A percentile compares a stretch with the other conserved stretches of the same genome.
Conservation (phyloP, 78 protist genomes). For the Dictyostelium discoideum region dicty_2.7 NC_007088.5:4027501-4028000, state of each 20-base stretch:
- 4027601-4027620: not conserved
- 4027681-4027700: constrained; percentile 35
- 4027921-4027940: constrained; percentile 67
- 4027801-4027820: constrained; percentile 46
- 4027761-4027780: constrained; percentile 1
- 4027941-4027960: constrained; percentile 61
- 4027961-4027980: constrained; percentile 61
- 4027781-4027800: constrained; percentile 49
- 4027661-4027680: constrained; percentile 62
- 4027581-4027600: constrained; percentile 80
- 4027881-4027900: constrained; percentile 22
- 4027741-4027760: constrained; percentile 90
- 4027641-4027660: constrained; percentile 31
- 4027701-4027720: constrained; percentile 87
- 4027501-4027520: constrained; percentile 73
- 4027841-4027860: constrained; percentile 73
- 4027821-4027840: constrained; percentile 42
- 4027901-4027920: constrained; percentile 52
- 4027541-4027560: constrained; percentile 73
- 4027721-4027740: constrained; percentile 83
- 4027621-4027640: constrained; percentile 23
- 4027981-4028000: constrained; percentile 18
- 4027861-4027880: constrained; percentile 18
- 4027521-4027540: constrained; percentile 86
- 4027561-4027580: constrained; percentile 71